A percentile compares a stretch with the other conserved stretches of the same genome.
Conservation (phyloP, 345 rosid species). For the Rhodamnia argentea region DNA sequence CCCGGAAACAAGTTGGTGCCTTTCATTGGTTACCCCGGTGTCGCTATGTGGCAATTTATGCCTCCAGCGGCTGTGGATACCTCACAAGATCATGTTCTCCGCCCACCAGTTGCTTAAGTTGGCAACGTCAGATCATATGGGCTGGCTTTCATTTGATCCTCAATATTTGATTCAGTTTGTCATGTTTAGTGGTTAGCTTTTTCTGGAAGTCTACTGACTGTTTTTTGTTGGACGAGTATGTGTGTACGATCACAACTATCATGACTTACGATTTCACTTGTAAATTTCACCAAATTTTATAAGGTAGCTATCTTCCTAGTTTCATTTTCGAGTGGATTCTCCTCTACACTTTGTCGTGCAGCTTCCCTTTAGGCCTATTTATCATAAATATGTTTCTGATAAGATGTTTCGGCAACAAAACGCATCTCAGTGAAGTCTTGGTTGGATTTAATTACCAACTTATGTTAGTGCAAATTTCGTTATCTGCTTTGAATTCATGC, state of each 20-base stretch:
- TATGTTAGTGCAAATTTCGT: not conserved
- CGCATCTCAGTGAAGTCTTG: not conserved
- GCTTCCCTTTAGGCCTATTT: not conserved
- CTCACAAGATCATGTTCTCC: constrained; percentile 45
- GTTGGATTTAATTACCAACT: not conserved
- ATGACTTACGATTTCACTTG: constrained; percentile 22
- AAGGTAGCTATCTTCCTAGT: not conserved
- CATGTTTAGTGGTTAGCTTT: constrained; percentile 13
- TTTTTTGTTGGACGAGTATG: constrained; percentile 19
- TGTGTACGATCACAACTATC: constrained; percentile 1
- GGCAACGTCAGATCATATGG: constrained; percentile 8
- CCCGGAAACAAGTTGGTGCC: constrained; percentile 39
- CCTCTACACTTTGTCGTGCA: not conserved
- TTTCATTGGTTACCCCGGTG: constrained; percentile 39
- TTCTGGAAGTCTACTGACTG: constrained; percentile 17
- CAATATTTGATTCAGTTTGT: constrained; percentile 17
- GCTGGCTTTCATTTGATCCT: constrained; percentile 24
- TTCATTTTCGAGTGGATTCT: not conserved
- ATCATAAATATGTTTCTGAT: not conserved
- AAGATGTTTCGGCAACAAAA: not conserved
- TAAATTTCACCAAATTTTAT: constrained; percentile 37
- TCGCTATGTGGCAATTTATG: constrained; percentile 56
- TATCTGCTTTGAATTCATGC: not conserved
- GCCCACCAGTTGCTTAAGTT: constrained; percentile 53
- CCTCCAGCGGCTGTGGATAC: constrained; percentile 45